Conservation (phyloP, 2,329 filamentous ascomycete species). For the Ceratocystis diversiconidia region DNA sequence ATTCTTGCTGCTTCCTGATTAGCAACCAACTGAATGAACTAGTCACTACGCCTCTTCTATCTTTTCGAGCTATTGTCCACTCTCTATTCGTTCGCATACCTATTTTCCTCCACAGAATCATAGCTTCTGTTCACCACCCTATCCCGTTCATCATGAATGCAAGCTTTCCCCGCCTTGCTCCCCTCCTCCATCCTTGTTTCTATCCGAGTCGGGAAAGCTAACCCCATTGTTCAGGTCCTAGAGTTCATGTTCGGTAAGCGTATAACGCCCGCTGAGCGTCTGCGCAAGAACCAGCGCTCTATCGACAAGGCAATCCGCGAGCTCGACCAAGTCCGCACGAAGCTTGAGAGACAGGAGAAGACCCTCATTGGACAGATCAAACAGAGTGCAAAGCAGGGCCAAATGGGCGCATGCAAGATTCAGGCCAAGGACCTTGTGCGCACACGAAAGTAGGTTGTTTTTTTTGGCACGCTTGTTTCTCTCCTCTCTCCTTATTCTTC, state of each 20-base stretch:
- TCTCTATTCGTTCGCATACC: background rate
- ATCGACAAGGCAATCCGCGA: conserved; percentile 96
- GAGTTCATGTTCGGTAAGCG: conserved; percentile 99
- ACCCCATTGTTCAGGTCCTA: conserved; percentile 50
- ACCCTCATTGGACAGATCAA: conserved; percentile 92
- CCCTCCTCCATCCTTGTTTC: background rate
- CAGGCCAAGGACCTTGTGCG: conserved; percentile 94
- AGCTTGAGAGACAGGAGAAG: conserved; percentile 98
- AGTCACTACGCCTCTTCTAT: too few species aligned
- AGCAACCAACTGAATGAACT: too few species aligned
- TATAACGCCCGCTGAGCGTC: conserved; percentile 86
- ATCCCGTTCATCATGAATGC: conserved; percentile 40
- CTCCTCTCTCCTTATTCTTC: background rate
- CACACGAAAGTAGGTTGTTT: conserved; percentile 52
- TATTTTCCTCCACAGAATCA: background rate
- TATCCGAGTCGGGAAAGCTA: background rate
- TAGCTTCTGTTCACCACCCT: background rate
- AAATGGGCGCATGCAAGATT: conserved; percentile 97
- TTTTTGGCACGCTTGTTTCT: background rate
- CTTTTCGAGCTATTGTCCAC: background rate
- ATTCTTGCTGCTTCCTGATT: too few species aligned
- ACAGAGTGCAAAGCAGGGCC: conserved; percentile 93
- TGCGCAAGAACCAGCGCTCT: conserved; percentile 88
- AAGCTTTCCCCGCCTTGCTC: conserved; percentile 11
- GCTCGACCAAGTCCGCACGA: conserved; percentile 83